Conservation (phyloP, 2,329 filamentous ascomycete genomes). For the Ophiocordyceps polyrhachis-furcata region DNA sequence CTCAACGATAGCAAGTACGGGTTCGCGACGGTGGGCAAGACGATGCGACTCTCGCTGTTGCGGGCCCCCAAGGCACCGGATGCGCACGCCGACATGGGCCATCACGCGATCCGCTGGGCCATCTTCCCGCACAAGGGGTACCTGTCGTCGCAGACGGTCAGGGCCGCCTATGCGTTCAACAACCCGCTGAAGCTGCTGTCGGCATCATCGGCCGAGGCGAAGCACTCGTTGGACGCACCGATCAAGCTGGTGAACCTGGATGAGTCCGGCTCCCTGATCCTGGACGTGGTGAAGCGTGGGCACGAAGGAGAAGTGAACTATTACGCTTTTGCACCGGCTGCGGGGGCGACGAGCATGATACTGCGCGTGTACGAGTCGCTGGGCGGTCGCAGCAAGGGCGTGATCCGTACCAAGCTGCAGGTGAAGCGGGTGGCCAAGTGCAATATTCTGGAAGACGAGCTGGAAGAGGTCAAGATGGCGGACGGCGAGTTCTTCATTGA, state of each 20-base stretch:
- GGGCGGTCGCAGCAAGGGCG: conserved; percentile 60
- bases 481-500: conserved; percentile 38
- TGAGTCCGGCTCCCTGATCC: conserved; percentile 41
- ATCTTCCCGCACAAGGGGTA: conserved; percentile 68
- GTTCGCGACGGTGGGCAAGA: conserved; percentile 72
- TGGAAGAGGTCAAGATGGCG: conserved; percentile 40
- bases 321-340: conserved; percentile 37
- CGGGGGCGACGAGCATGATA: conserved; percentile 62
- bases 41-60: conserved; percentile 78
- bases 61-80: conserved; percentile 85
- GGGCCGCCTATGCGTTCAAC: conserved; percentile 81
- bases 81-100: conserved; percentile 84
- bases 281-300: conserved; percentile 88
- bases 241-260: conserved; percentile 48
- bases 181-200: conserved; percentile 40
- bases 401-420: conserved; percentile 46
- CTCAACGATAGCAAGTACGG: conserved; percentile 94
- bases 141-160: conserved; percentile 55
- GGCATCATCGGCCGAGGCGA: conserved; percentile 9
- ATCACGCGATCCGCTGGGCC: conserved; percentile 73
- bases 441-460: conserved; percentile 78
- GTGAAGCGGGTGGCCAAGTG: conserved; percentile 66
- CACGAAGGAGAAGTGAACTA: conserved; percentile 58
- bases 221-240: conserved; percentile 18
- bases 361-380: conserved; percentile 75